Base-by-base conservation (phyloP, 352 stramenopile genomes). In the Phytophthora pluvialis region DNA sequence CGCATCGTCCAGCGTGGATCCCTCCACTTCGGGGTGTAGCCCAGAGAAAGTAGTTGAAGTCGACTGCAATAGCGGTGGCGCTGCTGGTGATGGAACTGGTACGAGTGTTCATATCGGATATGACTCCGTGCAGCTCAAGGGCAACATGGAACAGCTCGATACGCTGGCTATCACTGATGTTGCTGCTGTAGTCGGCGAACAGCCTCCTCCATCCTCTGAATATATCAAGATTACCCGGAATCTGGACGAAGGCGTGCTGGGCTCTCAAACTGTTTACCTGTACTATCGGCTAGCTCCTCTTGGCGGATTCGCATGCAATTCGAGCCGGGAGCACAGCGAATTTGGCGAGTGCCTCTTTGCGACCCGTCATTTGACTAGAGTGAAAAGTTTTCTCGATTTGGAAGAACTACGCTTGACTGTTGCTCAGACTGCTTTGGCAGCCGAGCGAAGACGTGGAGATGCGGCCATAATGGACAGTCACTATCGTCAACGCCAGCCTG, bases 261-360 rank as follows among this genome's bases (percentile, higher is more conserved):
- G 63, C 31, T 49, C 53, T 4, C 54, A 67, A 43, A 60, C 67
- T n/a, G 33, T 91, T 36, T 87, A 77, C 35, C 43, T 95, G 16
- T 86, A 67, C 42, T 95, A 93, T 72, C 67, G 53, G 21, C 10
- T 91, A 6, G 44, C 69, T 26, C 75, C 82, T 28, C 47, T 93
- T 11, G 82, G 75, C 13, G 80, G 76, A 2, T 93, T 93, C 65
- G 63, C 72, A 40, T 95, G 87, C 50, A 32, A 83, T 47, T 70
- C 60, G 3, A 54, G 70, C 25, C 53, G 59, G 7, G 50, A 67
- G 18, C 79, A 91, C 39, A 88, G 83, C 31, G 70, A 79, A 1
- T 87, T 91, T 60, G 83, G 82, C 7, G 80, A 88, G 39, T 95
- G 87, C 31, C 60, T 95, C 26, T 95, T 95, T 64, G 62, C 67